These are phyloP conservation scores for Lentinula raphanica DNA, from an alignment of 768 basidiomycete genomes.

Conservation along the genomic window DNA sequence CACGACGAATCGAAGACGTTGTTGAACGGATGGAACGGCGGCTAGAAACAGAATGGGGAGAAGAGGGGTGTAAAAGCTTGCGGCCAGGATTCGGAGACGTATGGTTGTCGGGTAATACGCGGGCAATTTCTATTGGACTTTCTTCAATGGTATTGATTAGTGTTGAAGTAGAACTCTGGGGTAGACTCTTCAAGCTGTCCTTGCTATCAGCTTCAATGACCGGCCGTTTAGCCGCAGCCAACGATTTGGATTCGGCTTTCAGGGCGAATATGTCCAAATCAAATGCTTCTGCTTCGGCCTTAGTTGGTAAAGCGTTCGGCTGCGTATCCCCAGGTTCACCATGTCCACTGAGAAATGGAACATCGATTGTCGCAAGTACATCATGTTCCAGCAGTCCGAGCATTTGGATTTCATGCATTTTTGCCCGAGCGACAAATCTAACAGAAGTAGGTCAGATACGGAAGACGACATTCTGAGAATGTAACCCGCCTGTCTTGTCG, in stretches of 20 bases:
- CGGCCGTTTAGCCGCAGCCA: neutral
- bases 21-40: conserved; percentile 44
- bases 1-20: conserved; percentile 26
- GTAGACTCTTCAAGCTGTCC: conserved; percentile 32
- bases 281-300: conserved; percentile 64
- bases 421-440: conserved; percentile 90
- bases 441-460: neutral
- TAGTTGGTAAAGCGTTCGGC: conserved; percentile 30
- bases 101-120: conserved; percentile 46
- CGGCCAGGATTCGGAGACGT: conserved; percentile 19
- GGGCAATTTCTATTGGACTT: conserved; percentile 48
- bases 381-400: conserved; percentile 89
- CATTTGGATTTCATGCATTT: conserved; percentile 97
- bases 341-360: conserved; percentile 66
- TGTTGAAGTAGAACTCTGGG: conserved; percentile 45
- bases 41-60: conserved; percentile 62
- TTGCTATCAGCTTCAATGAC: conserved; percentile 30
- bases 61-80: conserved; percentile 54
- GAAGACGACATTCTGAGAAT: too few relatives aligned
- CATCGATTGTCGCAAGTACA: conserved; percentile 81
- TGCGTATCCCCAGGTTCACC: conserved; percentile 25
- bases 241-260: conserved; percentile 26
- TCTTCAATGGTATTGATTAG: conserved; percentile 66
- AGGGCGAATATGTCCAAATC: conserved; percentile 66
- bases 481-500: conserved; percentile 62